Conservation (phyloP, 768 basidiomycete genomes). For the Floccularia luteovirens region DNA sequence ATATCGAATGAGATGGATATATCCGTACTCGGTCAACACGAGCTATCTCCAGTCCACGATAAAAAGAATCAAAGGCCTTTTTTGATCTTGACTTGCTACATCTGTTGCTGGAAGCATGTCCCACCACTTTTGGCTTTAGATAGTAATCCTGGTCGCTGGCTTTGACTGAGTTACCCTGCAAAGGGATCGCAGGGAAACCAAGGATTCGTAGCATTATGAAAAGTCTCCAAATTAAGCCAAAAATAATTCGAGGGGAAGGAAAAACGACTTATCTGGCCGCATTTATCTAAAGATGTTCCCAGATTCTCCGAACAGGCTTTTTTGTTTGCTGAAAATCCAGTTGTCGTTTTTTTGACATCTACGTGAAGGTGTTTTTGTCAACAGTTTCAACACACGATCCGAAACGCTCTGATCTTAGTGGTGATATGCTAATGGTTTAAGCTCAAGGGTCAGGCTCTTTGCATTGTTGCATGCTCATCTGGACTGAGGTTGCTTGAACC, state of each 20-base stretch:
- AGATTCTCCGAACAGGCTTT: constrained; percentile 88
- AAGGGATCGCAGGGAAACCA: constrained; percentile 90
- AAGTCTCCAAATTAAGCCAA: constrained; percentile 46
- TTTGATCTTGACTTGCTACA: constrained; percentile 50
- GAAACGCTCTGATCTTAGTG: no score
- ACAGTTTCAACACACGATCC: no score
- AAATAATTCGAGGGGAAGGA: background rate
- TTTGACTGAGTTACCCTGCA: constrained; percentile 96
- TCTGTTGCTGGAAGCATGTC: constrained; percentile 92
- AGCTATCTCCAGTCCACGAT: constrained; percentile 91
- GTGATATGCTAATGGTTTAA: no score
- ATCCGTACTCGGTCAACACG: constrained; percentile 95
- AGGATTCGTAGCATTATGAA: constrained; percentile 85
- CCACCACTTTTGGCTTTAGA: constrained; percentile 95
- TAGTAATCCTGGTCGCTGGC: constrained; percentile 85
- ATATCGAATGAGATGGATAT: constrained; percentile 96
- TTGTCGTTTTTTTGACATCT: no score
- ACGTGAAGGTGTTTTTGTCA: no score
- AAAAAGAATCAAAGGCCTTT: constrained; percentile 1
- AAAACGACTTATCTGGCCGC: constrained; percentile 58
- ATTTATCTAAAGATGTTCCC: constrained; percentile 85
- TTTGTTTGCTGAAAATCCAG: no score
- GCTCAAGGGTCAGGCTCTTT: no score
- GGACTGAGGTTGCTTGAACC: no score
- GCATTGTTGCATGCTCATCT: no score